Conservation (phyloP, 2,329 filamentous ascomycete genomes). For the Phoma sp. region DNA sequence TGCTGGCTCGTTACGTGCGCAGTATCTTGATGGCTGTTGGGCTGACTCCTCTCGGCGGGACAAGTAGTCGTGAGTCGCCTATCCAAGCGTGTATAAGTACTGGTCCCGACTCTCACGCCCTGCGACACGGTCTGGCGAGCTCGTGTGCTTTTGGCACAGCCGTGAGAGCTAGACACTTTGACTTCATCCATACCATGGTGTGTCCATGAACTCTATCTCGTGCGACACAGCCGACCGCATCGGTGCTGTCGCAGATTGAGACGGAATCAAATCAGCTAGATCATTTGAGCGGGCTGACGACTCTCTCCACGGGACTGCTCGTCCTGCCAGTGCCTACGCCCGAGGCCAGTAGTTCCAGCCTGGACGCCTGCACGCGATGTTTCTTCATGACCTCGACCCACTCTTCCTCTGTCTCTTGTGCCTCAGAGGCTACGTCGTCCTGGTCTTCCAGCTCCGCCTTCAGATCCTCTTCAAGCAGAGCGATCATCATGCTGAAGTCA, state of each 20-base stretch:
- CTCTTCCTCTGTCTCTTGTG: constrained; percentile 60
- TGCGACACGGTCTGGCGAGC: too few relatives aligned
- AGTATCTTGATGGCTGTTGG: too few relatives aligned
- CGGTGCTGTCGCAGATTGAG: background rate
- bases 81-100: too few relatives aligned
- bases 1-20: too few relatives aligned
- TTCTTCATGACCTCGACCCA: constrained; percentile 92
- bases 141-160: too few relatives aligned
- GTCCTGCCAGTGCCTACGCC: constrained; percentile 48
- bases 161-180: too few relatives aligned
- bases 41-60: too few relatives aligned
- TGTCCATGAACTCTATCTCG: too few relatives aligned
- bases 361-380: constrained; percentile 82
- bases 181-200: too few relatives aligned
- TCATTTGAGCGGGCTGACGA: constrained; percentile 17
- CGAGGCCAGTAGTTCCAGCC: constrained; percentile 65
- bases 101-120: too few relatives aligned
- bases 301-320: constrained; percentile 22
- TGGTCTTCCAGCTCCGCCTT: constrained; percentile 46
- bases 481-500: constrained; percentile 90
- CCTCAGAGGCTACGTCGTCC: constrained; percentile 48
- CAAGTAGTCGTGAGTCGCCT: too few relatives aligned
- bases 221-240: too few relatives aligned
- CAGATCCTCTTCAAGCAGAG: constrained; percentile 60
- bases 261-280: background rate